Conservation (phyloP, 768 basidiomycete species). For the Cytidiella melzeri region DNA sequence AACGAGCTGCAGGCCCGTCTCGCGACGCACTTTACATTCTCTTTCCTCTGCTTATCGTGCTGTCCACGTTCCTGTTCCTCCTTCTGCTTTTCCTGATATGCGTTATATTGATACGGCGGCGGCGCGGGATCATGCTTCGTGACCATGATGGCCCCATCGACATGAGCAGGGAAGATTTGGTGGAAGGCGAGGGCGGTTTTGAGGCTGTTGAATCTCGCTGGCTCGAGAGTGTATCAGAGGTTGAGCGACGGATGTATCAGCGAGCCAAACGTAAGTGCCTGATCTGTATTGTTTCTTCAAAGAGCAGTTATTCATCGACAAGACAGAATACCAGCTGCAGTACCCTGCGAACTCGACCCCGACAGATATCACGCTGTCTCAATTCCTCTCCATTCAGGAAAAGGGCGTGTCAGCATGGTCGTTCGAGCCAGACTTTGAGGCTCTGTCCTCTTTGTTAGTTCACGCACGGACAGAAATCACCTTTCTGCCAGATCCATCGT, state of each 20-base stretch:
- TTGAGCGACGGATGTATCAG: conserved; percentile 61
- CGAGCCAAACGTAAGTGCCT: conserved; percentile 74
- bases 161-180: conserved; percentile 85
- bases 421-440: conserved; percentile 98
- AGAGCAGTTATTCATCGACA: no score
- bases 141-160: conserved; percentile 93
- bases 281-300: no score
- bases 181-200: conserved; percentile 89
- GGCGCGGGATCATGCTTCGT: conserved; percentile 70
- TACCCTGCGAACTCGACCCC: conserved; percentile 96
- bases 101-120: conserved; percentile 74
- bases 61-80: conserved; percentile 89
- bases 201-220: conserved; percentile 89
- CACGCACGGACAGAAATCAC: conserved; percentile 96
- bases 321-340: conserved; percentile 75
- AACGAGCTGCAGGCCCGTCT: conserved; percentile 13
- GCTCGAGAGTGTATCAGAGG: conserved; percentile 78
- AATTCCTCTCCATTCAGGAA: conserved; percentile 98
- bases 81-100: conserved; percentile 88
- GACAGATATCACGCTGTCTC: conserved; percentile 96
- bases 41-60: conserved; percentile 88
- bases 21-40: conserved; percentile 78
- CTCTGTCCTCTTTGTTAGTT: conserved; percentile 86
- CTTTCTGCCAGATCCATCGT: conserved; percentile 93
- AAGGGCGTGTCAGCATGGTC: conserved; percentile 99